Percentiles rank a stretch among this genome's conserved stretches.
phyloP scores from a whole-genome alignment of 1,139 yeast species.

The Lodderomyces elongisporus region DNA sequence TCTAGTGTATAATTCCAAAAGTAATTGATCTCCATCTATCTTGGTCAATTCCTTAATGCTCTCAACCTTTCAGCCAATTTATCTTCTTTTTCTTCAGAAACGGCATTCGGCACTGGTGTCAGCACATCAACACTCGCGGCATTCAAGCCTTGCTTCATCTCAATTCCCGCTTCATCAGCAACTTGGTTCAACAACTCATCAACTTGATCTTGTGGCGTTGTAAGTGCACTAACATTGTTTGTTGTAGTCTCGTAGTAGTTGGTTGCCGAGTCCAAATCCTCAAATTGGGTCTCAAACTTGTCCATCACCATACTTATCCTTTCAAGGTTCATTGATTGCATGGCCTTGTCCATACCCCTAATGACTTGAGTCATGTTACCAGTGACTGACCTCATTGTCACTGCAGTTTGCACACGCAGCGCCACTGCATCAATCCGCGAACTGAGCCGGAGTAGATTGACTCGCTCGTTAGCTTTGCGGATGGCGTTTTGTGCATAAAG shows the following conservation, averaged over 20 bases:
- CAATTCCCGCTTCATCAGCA: slow-evolving; percentile 97
- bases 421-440: slow-evolving; percentile 96
- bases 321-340: slow-evolving; percentile 93
- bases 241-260: slow-evolving; percentile 92
- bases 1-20: no score
- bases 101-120: slow-evolving; percentile 36
- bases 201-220: slow-evolving; percentile 94
- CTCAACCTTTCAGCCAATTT: slow-evolving; percentile 79
- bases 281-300: slow-evolving; percentile 92
- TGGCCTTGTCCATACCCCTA: slow-evolving; percentile 92
- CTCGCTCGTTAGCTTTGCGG: slow-evolving; percentile 81
- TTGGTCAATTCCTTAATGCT: slow-evolving; percentile 59
- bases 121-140: slow-evolving; percentile 47
- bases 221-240: slow-evolving; percentile 78
- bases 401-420: slow-evolving; percentile 93
- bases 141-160: slow-evolving; percentile 74
- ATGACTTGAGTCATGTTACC: slow-evolving; percentile 93
- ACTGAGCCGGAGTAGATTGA: slow-evolving; percentile 75
- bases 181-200: slow-evolving; percentile 87
- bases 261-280: slow-evolving; percentile 90
- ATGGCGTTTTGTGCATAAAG: slow-evolving; percentile 95
- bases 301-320: slow-evolving; percentile 93
- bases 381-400: slow-evolving; percentile 91
- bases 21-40: no score
- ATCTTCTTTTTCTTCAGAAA: slow-evolving; percentile 78